These are phyloP conservation scores for Vigna mungo DNA, from an alignment of 306 rosid genomes.

Conservation along the genomic window DNA sequence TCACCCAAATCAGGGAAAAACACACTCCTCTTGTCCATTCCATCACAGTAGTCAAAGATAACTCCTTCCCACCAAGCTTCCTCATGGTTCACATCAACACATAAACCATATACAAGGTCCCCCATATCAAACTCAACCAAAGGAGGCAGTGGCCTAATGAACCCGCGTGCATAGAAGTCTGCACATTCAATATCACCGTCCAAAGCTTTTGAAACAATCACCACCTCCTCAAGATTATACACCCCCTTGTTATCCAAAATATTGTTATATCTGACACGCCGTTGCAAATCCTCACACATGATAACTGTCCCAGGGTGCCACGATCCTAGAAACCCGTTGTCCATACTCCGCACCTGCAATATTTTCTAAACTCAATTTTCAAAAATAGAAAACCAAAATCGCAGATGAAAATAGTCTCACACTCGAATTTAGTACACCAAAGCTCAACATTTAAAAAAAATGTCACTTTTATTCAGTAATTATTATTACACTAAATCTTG, in stretches of 20 bases:
- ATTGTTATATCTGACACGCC: slow-evolving; percentile 64
- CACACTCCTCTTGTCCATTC: slow-evolving; percentile 59
- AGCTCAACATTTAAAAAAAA: too few species aligned
- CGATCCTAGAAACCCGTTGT: slow-evolving; percentile 83
- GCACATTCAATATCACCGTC: slow-evolving; percentile 47
- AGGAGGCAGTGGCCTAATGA: slow-evolving; percentile 78
- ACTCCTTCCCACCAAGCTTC: slow-evolving; percentile 99
- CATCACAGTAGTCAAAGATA: slow-evolving; percentile 69
- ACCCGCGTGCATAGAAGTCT: slow-evolving; percentile 44
- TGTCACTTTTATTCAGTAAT: too few species aligned
- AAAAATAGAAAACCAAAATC: background rate
- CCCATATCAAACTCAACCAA: slow-evolving; percentile 23
- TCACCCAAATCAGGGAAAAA: slow-evolving; percentile 92
- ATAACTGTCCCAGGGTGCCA: slow-evolving; percentile 77
- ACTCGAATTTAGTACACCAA: background rate
- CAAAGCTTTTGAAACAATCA: slow-evolving; percentile 56
- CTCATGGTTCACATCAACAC: slow-evolving; percentile 70
- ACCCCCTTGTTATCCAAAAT: slow-evolving; percentile 53
- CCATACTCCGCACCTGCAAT: slow-evolving; percentile 81
- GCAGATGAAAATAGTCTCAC: background rate
- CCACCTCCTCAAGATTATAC: slow-evolving; percentile 48
- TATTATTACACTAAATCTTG: too few species aligned
- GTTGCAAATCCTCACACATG: slow-evolving; percentile 50
- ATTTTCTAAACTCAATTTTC: background rate
- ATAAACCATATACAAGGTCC: slow-evolving; percentile 66